These are phyloP conservation scores for Talaromyces funiculosus DNA, from an alignment of 2,329 filamentous ascomycete species.

Conservation along the genomic window DNA sequence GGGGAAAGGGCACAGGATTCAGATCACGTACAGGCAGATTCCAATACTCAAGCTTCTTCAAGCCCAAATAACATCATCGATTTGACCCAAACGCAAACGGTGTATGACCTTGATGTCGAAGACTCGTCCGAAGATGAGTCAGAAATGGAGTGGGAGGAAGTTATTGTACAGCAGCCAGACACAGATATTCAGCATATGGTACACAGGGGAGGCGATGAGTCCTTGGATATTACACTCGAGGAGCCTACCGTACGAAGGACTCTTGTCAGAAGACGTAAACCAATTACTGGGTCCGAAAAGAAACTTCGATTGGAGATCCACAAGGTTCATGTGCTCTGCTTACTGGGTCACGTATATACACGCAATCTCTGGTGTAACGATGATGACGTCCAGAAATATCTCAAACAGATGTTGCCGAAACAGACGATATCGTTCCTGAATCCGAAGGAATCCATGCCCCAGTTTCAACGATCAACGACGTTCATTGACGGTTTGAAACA, in stretches of 20 bases:
- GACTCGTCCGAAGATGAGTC: conserved; percentile 53
- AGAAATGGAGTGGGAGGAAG: conserved; percentile 38
- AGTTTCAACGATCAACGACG: conserved; percentile 70
- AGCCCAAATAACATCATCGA: conserved; percentile 11
- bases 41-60: conserved; percentile 2
- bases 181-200: conserved; percentile 19
- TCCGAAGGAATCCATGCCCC: conserved; percentile 60
- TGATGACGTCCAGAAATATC: conserved; percentile 54
- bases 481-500: conserved; percentile 74
- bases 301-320: conserved; percentile 68
- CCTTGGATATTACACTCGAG: conserved; percentile 36
- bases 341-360: conserved; percentile 69
- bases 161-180: conserved; percentile 40
- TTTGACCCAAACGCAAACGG: conserved; percentile 24
- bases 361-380: conserved; percentile 91
- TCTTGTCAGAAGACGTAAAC: conserved; percentile 40
- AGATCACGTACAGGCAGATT: conserved; percentile 11
- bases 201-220: conserved; percentile 19
- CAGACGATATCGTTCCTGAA: conserved; percentile 64
- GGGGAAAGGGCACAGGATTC: conserved; percentile 23
- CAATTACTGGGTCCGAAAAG: conserved; percentile 53
- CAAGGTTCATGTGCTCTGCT: conserved; percentile 76
- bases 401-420: conserved; percentile 60
- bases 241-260: conserved; percentile 24
- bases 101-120: conserved; percentile 33